phyloP scores from a whole-genome alignment of 208 protist genomes.

The Acanthamoeba culbertsoni region DNA sequence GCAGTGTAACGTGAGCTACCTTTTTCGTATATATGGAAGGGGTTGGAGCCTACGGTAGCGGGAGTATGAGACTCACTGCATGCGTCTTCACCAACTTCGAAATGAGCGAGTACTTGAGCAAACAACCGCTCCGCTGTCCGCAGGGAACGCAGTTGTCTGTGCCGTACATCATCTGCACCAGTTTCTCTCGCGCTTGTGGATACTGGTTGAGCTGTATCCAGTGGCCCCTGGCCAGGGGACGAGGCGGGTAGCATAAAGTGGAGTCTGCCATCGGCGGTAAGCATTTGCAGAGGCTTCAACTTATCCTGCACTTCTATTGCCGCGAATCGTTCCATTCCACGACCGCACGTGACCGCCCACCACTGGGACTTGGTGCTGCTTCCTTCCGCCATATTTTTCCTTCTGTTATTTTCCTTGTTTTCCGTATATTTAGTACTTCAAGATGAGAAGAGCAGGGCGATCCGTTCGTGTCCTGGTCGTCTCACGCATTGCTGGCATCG shows the following conservation, averaged over 20 bases:
- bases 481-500: background rate
- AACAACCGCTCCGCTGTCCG: conserved; percentile 48
- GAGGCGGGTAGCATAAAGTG: background rate
- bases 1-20: background rate
- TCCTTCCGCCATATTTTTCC: background rate
- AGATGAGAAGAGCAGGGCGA: background rate
- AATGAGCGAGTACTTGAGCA: conserved; percentile 25
- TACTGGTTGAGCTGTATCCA: no score
- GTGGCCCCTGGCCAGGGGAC: background rate
- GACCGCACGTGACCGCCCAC: conserved; percentile 36
- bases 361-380: background rate
- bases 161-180: background rate
- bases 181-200: no score
- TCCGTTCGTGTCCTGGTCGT: background rate
- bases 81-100: background rate
- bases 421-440: background rate
- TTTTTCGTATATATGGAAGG: background rate
- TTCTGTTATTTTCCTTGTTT: background rate
- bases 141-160: background rate
- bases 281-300: background rate
- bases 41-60: background rate
- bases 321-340: conserved; percentile 44
- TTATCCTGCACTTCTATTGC: background rate
- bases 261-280: conserved; percentile 8
- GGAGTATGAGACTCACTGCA: no score